phyloP scores from a whole-genome alignment of 2,329 filamentous ascomycete species.

The Cercospora zeina region DNA sequence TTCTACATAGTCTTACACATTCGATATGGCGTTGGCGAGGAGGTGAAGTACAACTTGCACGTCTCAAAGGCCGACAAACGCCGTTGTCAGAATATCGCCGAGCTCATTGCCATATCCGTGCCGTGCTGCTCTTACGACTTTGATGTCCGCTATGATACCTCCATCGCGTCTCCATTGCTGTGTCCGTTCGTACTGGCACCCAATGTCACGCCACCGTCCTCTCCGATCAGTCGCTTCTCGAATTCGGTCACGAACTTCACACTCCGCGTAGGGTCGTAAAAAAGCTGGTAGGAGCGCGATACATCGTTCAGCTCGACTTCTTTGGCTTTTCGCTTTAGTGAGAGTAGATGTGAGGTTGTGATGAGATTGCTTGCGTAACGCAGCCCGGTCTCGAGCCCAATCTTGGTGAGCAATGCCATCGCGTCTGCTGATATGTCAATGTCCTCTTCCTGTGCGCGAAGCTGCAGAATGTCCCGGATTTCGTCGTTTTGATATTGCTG shows the following conservation, averaged over 20 bases:
- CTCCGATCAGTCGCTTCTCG: slow-evolving; percentile 89
- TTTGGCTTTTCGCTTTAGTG: slow-evolving; percentile 79
- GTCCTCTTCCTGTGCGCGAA: slow-evolving; percentile 93
- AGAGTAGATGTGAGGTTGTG: slow-evolving; percentile 85
- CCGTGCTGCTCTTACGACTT: slow-evolving; percentile 20
- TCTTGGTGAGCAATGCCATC: slow-evolving; percentile 89
- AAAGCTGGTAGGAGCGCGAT: slow-evolving; percentile 87
- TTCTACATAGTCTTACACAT: slow-evolving; percentile 18
- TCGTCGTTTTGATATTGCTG: slow-evolving; percentile 79
- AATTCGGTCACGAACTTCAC: slow-evolving; percentile 87
- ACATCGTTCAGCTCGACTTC: slow-evolving; percentile 86
- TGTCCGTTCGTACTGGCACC: slow-evolving; percentile 46
- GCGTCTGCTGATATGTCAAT: slow-evolving; percentile 88
- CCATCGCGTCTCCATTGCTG: slow-evolving; percentile 57
- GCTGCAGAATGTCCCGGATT: slow-evolving; percentile 86
- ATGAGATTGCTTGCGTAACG: slow-evolving; percentile 98
- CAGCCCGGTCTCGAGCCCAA: slow-evolving; percentile 86
- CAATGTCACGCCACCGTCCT: slow-evolving; percentile 78
- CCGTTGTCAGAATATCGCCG: neutral
- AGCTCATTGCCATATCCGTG: slow-evolving; percentile 10
- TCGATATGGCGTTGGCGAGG: slow-evolving; percentile 4
- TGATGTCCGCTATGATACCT: slow-evolving; percentile 54
- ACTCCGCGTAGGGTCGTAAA: slow-evolving; percentile 86
- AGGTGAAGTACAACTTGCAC: slow-evolving; percentile 13
- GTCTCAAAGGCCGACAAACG: neutral